phyloP scores from a whole-genome alignment of 108 stramenopile species.

The Cylindrotheca closterium region DNA sequence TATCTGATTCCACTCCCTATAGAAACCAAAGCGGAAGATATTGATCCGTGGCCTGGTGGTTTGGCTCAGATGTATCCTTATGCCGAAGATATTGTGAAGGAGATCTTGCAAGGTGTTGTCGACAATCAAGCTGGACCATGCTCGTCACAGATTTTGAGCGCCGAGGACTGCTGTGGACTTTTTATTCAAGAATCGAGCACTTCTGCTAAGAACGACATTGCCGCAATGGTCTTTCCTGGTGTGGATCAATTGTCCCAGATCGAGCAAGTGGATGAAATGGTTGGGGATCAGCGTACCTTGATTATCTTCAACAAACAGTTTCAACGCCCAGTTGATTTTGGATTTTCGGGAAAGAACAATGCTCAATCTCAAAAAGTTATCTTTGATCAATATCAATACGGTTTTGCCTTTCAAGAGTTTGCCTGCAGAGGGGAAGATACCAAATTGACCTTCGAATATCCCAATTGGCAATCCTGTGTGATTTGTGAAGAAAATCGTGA shows the following conservation, averaged over 20 bases:
- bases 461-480: slow-evolving; percentile 51
- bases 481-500: slow-evolving; percentile 42
- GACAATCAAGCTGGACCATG: slow-evolving; percentile 34
- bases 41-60: slow-evolving; percentile 75
- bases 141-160: slow-evolving; percentile 53
- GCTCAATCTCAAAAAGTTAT: slow-evolving; percentile 29
- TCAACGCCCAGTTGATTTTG: slow-evolving; percentile 60
- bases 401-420: slow-evolving; percentile 71
- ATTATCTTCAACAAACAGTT: slow-evolving; percentile 63
- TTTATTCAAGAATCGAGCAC: slow-evolving; percentile 57
- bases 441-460: slow-evolving; percentile 57
- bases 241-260: slow-evolving; percentile 58
- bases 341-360: slow-evolving; percentile 42
- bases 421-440: slow-evolving; percentile 70
- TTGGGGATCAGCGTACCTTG: slow-evolving; percentile 46
- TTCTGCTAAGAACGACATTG: slow-evolving; percentile 51
- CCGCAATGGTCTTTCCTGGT: slow-evolving; percentile 56
- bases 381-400: slow-evolving; percentile 49
- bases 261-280: slow-evolving; percentile 56
- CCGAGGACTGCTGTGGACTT: slow-evolving; percentile 61
- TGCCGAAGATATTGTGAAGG: slow-evolving; percentile 52
- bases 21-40: slow-evolving; percentile 58
- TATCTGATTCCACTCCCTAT: slow-evolving; percentile 64
- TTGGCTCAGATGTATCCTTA: slow-evolving; percentile 74
- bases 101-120: slow-evolving; percentile 49